phyloP scores from a whole-genome alignment of 768 basidiomycete genomes.

The Rhizopogon rudus region DNA sequence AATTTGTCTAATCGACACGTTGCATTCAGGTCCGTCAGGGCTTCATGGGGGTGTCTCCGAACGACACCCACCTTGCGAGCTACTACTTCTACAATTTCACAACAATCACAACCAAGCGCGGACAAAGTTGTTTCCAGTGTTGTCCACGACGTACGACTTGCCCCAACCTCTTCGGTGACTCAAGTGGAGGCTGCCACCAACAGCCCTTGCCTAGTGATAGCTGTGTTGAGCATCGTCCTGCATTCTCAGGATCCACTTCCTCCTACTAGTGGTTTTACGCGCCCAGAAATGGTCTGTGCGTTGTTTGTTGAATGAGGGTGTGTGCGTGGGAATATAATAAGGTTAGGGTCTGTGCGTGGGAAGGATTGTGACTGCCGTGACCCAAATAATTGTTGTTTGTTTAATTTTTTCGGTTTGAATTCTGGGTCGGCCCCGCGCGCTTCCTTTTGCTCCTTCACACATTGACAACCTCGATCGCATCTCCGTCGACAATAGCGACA shows the following conservation, averaged over 20 bases:
- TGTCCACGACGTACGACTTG: too few relatives aligned
- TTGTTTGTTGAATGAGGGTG: constrained; percentile 12
- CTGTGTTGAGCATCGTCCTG: not conserved
- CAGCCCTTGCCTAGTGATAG: too few relatives aligned
- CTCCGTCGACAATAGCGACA: constrained; percentile 39
- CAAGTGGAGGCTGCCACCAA: too few relatives aligned
- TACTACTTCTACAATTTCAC: too few relatives aligned
- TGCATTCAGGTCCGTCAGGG: too few relatives aligned
- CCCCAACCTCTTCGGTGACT: too few relatives aligned
- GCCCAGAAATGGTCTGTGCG: not conserved
- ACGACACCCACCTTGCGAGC: too few relatives aligned
- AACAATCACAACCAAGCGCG: too few relatives aligned
- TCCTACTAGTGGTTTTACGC: not conserved
- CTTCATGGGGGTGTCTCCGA: too few relatives aligned
- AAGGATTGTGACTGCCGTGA: constrained; percentile 27
- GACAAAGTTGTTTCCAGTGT: too few relatives aligned
- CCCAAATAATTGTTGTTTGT: constrained; percentile 36
- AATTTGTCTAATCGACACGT: too few relatives aligned
- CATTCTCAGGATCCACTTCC: too few relatives aligned
- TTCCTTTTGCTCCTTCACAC: constrained; percentile 40
- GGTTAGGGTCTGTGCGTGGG: constrained; percentile 45
- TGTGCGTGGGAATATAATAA: constrained; percentile 29
- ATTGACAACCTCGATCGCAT: constrained; percentile 40
- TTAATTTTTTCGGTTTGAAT: constrained; percentile 33
- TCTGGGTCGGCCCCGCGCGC: constrained; percentile 41